A percentile compares a stretch with the other conserved stretches of the same genome.
phyloP scores from a whole-genome alignment of 352 stramenopile genomes.

The Plasmopara viticola region DNA sequence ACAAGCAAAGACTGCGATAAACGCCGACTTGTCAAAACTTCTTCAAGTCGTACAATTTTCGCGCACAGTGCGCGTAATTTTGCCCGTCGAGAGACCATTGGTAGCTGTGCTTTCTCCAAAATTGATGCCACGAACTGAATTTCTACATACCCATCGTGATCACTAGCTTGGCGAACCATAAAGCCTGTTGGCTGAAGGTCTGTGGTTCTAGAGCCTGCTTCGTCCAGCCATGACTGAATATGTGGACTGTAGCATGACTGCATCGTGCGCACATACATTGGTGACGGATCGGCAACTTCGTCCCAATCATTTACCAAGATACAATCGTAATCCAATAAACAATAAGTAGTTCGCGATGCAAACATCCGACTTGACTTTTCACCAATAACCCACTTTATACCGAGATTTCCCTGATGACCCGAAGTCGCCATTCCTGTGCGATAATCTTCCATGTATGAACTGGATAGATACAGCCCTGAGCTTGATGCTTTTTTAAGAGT shows the following conservation, averaged over 20 bases:
- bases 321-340: constrained; percentile 70
- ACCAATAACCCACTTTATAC: constrained; percentile 63
- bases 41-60: constrained; percentile 57
- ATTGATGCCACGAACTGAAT: constrained; percentile 72
- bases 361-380: constrained; percentile 68
- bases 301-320: constrained; percentile 75
- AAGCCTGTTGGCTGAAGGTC: constrained; percentile 64
- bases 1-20: constrained; percentile 62
- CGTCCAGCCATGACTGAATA: constrained; percentile 55
- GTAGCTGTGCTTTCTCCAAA: constrained; percentile 62
- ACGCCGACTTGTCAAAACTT: constrained; percentile 60
- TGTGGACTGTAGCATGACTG: constrained; percentile 62
- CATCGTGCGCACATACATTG: constrained; percentile 67
- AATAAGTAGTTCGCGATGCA: constrained; percentile 53
- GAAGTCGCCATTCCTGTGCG: constrained; percentile 31
- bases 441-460: constrained; percentile 48
- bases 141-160: constrained; percentile 48
- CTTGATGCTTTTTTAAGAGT: constrained; percentile 1
- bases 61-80: constrained; percentile 51
- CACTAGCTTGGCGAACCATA: constrained; percentile 60
- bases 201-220: constrained; percentile 39
- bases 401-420: constrained; percentile 53
- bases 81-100: constrained; percentile 40
- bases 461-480: constrained; percentile 14
- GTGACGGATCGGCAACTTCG: constrained; percentile 30